A percentile compares a stretch with the other conserved stretches of the same genome.
Conservation (phyloP, 208 protist genomes). For the Vickermania ingenoplastis region DNA sequence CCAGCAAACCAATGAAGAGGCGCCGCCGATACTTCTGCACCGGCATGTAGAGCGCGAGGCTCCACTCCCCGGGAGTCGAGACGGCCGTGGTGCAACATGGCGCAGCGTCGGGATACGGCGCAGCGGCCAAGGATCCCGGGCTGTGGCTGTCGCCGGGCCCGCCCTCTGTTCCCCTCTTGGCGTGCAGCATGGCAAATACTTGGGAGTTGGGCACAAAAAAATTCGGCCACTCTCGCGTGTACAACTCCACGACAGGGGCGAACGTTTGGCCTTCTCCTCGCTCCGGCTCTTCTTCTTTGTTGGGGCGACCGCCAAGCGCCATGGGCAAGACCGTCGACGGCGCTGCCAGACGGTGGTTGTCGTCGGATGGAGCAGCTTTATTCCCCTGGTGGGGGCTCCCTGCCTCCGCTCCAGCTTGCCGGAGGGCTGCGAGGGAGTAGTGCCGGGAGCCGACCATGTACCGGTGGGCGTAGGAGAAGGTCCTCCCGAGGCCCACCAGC, state of each 20-base stretch:
- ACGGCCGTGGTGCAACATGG: background rate
- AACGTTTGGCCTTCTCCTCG: background rate
- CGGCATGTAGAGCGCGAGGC: slow-evolving; percentile 45
- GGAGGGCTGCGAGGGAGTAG: background rate
- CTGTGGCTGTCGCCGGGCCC: background rate
- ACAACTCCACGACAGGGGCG: background rate
- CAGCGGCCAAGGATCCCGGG: background rate
- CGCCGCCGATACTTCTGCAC: slow-evolving; percentile 29
- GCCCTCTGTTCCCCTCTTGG: background rate
- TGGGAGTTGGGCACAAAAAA: slow-evolving; percentile 62
- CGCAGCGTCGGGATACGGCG: background rate
- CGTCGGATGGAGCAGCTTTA: background rate
- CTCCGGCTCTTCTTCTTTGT: no score
- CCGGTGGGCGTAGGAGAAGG: slow-evolving; percentile 61
- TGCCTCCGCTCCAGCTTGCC: no score
- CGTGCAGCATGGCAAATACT: slow-evolving; percentile 34
- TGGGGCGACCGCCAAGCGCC: background rate
- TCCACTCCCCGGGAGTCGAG: slow-evolving; percentile 19
- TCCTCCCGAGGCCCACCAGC: slow-evolving; percentile 48
- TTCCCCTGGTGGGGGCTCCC: no score
- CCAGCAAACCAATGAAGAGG: slow-evolving; percentile 27
- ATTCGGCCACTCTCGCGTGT: slow-evolving; percentile 26
- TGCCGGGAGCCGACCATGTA: slow-evolving; percentile 23
- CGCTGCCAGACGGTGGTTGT: background rate
- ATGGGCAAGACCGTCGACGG: background rate